A percentile compares a stretch with the other conserved stretches of the same genome.
Evolutionary conservation across 441 rosid species (phyloP).

Genomic region (Euphorbia corollata): DNA sequence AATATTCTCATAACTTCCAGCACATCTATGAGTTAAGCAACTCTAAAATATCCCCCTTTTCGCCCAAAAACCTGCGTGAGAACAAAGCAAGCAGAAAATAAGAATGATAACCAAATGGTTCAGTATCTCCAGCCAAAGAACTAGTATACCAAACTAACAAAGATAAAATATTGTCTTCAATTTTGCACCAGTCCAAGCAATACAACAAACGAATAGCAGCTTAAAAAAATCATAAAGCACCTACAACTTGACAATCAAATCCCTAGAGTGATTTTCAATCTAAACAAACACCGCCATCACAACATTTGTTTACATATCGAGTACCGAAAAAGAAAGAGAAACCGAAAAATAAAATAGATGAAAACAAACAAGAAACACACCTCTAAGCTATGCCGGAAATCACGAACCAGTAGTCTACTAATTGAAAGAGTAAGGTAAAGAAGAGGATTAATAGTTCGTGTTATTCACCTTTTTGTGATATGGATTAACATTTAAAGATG

Average conservation of each 20-base stretch:
- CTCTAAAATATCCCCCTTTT: conserved; percentile 5
- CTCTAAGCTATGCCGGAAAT: not conserved
- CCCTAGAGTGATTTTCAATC: not conserved
- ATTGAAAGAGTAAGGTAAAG: conserved; percentile 12
- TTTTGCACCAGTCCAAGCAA: not conserved
- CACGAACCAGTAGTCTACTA: not conserved
- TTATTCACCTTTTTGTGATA: not conserved
- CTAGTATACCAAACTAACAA: not conserved
- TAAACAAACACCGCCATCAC: not conserved
- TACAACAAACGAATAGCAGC: not conserved
- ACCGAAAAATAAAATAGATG: not conserved
- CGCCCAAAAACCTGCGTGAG: conserved; percentile 22
- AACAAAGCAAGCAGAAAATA: conserved; percentile 4
- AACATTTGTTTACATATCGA: not conserved
- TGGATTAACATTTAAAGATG: conserved; percentile 1
- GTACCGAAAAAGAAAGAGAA: not conserved
- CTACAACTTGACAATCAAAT: not conserved
- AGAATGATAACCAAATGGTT: conserved; percentile 1
- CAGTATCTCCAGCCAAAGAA: not conserved
- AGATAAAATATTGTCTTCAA: not conserved
- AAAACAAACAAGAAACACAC: not conserved
- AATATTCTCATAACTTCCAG: conserved; percentile 53
- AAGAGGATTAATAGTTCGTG: not conserved
- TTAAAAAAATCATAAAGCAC: not conserved
- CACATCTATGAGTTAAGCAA: conserved; percentile 21